These are phyloP conservation scores for Limnomonas spitsbergensis DNA, from an alignment of 139 green algal species.

Conservation along the genomic window DNA sequence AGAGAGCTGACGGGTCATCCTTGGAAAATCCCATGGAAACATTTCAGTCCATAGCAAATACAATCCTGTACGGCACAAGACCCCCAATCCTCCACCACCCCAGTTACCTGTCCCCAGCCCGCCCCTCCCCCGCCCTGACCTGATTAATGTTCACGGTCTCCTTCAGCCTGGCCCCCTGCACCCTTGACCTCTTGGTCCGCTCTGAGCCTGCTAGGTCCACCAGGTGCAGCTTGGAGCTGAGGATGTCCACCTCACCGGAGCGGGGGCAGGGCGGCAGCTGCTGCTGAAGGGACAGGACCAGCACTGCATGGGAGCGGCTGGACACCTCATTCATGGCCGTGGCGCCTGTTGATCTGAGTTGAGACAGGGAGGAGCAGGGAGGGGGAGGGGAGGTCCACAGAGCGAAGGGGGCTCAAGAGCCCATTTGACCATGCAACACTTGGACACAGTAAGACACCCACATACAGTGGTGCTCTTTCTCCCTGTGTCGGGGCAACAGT, in stretches of 20 bases:
- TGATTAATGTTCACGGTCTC: conserved; percentile 70
- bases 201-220: conserved; percentile 62
- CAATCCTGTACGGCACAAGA: no score
- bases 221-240: conserved; percentile 62
- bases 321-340: conserved; percentile 68
- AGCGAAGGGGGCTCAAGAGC: no score
- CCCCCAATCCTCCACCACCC: no score
- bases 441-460: no score
- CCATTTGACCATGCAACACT: no score
- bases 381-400: no score
- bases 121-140: conserved; percentile 19
- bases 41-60: no score
- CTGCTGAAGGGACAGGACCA: conserved; percentile 42
- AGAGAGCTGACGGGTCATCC: background rate
- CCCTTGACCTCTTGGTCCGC: conserved; percentile 30
- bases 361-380: no score
- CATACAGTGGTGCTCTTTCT: no score
- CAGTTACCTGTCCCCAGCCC: no score
- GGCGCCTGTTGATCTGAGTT: conserved; percentile 42
- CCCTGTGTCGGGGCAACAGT: no score
- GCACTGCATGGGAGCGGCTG: conserved; percentile 60
- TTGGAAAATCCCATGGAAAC: background rate
- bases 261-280: conserved; percentile 1
- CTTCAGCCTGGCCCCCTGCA: conserved; percentile 33
- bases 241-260: conserved; percentile 30